Base-by-base conservation (phyloP, 305 asterid species). In the Rubia peregrina region DNA sequence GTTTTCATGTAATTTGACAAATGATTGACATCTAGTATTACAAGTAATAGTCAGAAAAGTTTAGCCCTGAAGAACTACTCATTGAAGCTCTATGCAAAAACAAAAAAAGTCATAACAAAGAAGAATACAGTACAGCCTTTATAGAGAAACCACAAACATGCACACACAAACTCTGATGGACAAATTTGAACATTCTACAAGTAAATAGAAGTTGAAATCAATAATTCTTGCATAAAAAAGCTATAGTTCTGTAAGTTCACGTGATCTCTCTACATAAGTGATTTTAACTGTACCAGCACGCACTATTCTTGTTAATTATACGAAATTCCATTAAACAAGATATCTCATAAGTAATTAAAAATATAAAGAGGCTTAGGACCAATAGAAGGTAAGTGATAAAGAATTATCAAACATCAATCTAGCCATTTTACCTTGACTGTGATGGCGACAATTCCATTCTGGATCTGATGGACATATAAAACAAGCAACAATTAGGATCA, bases 381-480 rank as follows among this genome's bases (percentile, higher is more conserved):
- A 53, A 3, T n/a, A 19, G 55, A 48, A 17, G n/a, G 16, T 14
- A 65, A 40, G 24, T 24, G 16, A 75, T n/a, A 65, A 10, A 36
- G 24, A 57, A 64, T 9, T 16, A 33, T 64, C 63, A 36, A 11
- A 73, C 42, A 63, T 48, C 42, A 12, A 66, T 42, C 24, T 43
- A 19, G 42, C 30, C 8, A 59, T 38, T 68, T 62, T 82, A 93
- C 98, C 97, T 93, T 93, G 46, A 90, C 97, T 19, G 80, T 79
- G 78, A 93, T 82, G 70, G 98, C 98, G 69, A 86, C 72, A 77
- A 93, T 89, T 71, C 84, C 97, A 82, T 81, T 83, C 72, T 67
- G 73, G 78, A 90, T 90, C 98, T 90, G 89, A 74, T 61, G 61
- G 70, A 43, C 21, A 77, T 36, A 67, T 36, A 65, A 76, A 76